Evolutionary conservation across 208 protist genomes (phyloP).

Genomic region (Acanthamoeba sp.): DNA sequence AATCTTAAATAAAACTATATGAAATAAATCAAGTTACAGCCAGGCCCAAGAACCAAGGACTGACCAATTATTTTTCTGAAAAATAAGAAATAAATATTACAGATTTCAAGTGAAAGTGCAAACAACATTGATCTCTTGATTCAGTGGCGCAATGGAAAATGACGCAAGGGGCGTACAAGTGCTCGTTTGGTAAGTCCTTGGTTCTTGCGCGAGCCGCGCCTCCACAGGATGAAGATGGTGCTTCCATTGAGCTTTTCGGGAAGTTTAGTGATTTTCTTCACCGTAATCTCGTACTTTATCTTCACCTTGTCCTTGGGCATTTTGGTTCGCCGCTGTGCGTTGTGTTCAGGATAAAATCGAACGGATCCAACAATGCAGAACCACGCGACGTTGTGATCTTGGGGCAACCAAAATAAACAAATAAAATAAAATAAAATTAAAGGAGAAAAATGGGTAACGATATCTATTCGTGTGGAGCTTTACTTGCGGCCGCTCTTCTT

Average conservation of each 20-base stretch:
- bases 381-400: no score
- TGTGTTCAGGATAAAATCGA: no score
- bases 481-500: not conserved
- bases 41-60: no score
- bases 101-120: not conserved
- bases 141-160: not conserved
- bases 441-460: no score
- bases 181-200: constrained; percentile 68
- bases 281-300: constrained; percentile 67
- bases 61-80: no score
- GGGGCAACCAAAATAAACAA: no score
- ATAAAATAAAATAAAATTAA: no score
- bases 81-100: not conserved
- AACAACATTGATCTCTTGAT: no score
- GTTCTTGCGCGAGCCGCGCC: constrained; percentile 69
- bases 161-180: not conserved
- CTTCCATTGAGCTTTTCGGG: constrained; percentile 73
- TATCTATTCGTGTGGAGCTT: no score
- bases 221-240: constrained; percentile 66
- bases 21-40: not conserved
- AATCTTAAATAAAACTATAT: not conserved
- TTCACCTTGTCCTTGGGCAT: constrained; percentile 70
- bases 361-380: no score
- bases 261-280: constrained; percentile 47
- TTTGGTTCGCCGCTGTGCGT: no score